Conservation (phyloP, 2,329 filamentous ascomycete species). For the Macrophomina pseudophaseolina region DNA sequence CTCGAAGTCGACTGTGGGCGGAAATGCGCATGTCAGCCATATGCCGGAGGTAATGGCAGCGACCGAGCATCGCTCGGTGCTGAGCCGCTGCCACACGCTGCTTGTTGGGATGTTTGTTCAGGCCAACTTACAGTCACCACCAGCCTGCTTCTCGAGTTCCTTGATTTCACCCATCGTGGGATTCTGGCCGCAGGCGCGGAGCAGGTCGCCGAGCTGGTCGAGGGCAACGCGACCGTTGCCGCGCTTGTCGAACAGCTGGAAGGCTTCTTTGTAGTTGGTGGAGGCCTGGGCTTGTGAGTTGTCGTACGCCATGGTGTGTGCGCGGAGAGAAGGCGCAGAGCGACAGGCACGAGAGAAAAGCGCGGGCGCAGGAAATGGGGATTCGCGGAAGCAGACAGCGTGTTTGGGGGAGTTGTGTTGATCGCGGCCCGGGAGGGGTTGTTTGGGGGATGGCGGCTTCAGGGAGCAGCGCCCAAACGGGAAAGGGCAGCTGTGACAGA, state of each 20-base stretch:
- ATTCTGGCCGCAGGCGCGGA: constrained; percentile 97
- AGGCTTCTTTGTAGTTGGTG: constrained; percentile 99
- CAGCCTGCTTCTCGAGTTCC: constrained; percentile 88
- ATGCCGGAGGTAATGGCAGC: too few relatives aligned
- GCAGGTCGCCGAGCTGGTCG: constrained; percentile 87
- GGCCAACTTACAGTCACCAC: constrained; percentile 80
- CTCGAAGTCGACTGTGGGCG: constrained; percentile 85
- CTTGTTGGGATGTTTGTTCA: not conserved
- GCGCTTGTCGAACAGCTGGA: constrained; percentile 98
- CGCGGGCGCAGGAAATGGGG: not conserved
- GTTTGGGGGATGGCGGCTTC: constrained; percentile 24
- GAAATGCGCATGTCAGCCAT: constrained; percentile 59
- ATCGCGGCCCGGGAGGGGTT: constrained; percentile 4
- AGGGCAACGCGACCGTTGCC: constrained; percentile 89
- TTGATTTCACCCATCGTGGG: constrained; percentile 91
- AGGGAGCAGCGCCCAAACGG: constrained; percentile 6
- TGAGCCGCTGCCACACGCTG: not conserved
- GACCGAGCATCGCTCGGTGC: too few relatives aligned
- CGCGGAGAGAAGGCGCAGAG: constrained; percentile 1
- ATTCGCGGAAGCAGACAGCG: not conserved
- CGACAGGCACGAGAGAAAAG: too few relatives aligned
- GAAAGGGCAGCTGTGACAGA: constrained; percentile 6
- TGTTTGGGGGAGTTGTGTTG: not conserved
- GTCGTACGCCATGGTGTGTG: constrained; percentile 28
- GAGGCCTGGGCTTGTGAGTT: constrained; percentile 59